Base-by-base conservation (phyloP, 1,284 basidiomycete species). In the Neolentinus lepideus region DNA sequence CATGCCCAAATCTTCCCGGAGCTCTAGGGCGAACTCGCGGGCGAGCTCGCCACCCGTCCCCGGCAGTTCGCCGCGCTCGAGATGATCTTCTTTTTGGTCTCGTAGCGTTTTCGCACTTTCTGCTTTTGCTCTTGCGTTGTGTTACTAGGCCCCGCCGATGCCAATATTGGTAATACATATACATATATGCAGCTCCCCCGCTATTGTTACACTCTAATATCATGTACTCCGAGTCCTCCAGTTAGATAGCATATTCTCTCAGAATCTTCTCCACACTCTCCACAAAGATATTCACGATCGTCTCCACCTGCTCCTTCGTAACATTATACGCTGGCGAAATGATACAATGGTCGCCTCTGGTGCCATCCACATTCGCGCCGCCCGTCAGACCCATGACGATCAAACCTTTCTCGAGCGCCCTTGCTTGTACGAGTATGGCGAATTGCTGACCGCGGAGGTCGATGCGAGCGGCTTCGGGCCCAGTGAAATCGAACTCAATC, bases 321-420 rank as follows among this genome's bases (percentile, higher is more conserved):
- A 88, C 73, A 63, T 85, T 92, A 63, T 88, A 92, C 16, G 89
- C 84, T 22, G 89, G 89, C 0, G 87, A 79, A 50, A 92, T 71
- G 59, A 91, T 78, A 54, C 79, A 68, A 61, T 86, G 83, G 58
- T 88, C 81, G 8, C 90, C 90, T 65, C 76, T 77, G n/a, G 75
- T 83, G 25, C 88, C 88, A 63, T 87, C 79, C 46, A 88, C 56
- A 56, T 78, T 81, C 12, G 83, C 76, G n/a, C 85, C 85, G 19
- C 88, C 88, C 6, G 74, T 76, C 73, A 91, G 78, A 35, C 83
- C 88, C 75, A 92, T 89, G 31, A 81, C 73, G 56, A 90, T 72
- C 53, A 90, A 65, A 2, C 81, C 83, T 46, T 88, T 84, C 60
- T 79, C 67, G 61, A 92, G 65, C 55, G 81, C 80, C 50, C 76